phyloP scores from a whole-genome alignment of 2,329 filamentous ascomycete genomes.

The Coniochaeta hoffmannii region DNA sequence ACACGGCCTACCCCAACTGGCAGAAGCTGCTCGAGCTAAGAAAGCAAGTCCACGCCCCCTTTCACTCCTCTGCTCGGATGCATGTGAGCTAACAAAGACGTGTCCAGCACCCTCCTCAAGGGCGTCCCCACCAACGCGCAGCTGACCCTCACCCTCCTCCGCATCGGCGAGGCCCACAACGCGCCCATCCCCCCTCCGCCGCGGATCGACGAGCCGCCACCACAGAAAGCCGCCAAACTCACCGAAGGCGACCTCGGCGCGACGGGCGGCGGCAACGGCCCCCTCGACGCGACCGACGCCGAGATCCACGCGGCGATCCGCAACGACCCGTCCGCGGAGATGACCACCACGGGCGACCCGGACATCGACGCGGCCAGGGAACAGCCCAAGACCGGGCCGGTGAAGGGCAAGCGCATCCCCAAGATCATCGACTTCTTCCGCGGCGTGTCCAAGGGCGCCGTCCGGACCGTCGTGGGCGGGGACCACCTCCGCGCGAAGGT shows the following conservation, averaged over 20 bases:
- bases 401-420: conserved; percentile 29
- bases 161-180: conserved; percentile 74
- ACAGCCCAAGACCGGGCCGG: conserved; percentile 14
- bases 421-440: conserved; percentile 60
- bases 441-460: conserved; percentile 59
- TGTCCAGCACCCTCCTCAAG: conserved; percentile 61
- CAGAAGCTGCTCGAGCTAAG: conserved; percentile 61
- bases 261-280: conserved; percentile 30
- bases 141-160: conserved; percentile 70
- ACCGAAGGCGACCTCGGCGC: conserved; percentile 43
- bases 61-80: background rate
- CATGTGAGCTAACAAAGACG: background rate
- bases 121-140: conserved; percentile 84
- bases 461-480: conserved; percentile 64
- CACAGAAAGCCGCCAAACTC: conserved; percentile 24
- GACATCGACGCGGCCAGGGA: conserved; percentile 41
- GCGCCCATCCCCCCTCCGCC: conserved; percentile 63
- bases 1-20: conserved; percentile 61
- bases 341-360: conserved; percentile 21
- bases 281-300: conserved; percentile 53
- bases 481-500: conserved; percentile 64
- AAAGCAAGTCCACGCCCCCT: conserved; percentile 11
- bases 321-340: conserved; percentile 27
- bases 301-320: conserved; percentile 59
- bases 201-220: conserved; percentile 24